Percentiles rank a stretch among this genome's conserved stretches.
Conservation (phyloP, 306 rosid species). For the Dalbergia cochinchinensis region DNA sequence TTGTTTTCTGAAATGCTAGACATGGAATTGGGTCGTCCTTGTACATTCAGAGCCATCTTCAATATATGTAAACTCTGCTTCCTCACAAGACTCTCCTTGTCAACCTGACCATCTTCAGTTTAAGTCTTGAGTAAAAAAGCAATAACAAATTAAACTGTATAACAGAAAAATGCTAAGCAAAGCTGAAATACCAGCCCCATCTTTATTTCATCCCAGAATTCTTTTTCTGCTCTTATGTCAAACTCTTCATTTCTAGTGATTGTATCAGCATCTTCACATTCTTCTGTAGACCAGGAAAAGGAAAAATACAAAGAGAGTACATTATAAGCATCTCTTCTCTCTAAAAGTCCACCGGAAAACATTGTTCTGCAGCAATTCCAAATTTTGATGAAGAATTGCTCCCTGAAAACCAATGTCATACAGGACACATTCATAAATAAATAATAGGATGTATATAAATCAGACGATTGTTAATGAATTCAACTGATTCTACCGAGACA, state of each 20-base stretch:
- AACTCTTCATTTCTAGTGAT: slow-evolving; percentile 51
- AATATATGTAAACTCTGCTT: slow-evolving; percentile 85
- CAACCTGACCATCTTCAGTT: slow-evolving; percentile 68
- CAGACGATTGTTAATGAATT: slow-evolving; percentile 39
- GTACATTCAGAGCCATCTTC: slow-evolving; percentile 62
- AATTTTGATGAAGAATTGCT: slow-evolving; percentile 63
- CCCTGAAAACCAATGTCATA: slow-evolving; percentile 68
- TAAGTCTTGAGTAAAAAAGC: slow-evolving; percentile 40
- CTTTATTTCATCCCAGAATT: slow-evolving; percentile 87
- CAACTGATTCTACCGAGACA: slow-evolving; percentile 69
- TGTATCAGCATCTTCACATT: slow-evolving; percentile 55
- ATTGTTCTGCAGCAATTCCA: slow-evolving; percentile 86
- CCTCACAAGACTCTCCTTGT: slow-evolving; percentile 84
- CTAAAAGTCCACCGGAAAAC: slow-evolving; percentile 76
- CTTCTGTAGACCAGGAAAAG: slow-evolving; percentile 61
- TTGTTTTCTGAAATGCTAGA: slow-evolving; percentile 49
- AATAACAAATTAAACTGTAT: slow-evolving; percentile 38
- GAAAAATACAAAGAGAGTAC: slow-evolving; percentile 79
- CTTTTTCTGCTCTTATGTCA: slow-evolving; percentile 74
- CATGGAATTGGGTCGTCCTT: slow-evolving; percentile 48
- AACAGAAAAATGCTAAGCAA: slow-evolving; percentile 40
- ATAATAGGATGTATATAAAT: slow-evolving; percentile 33
- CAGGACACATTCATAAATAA: slow-evolving; percentile 45
- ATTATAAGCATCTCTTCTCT: slow-evolving; percentile 88
- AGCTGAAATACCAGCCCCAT: slow-evolving; percentile 79